Percentiles rank a stretch among this genome's conserved stretches.
These are phyloP conservation scores for Leishmania lainsoni DNA, from an alignment of 208 protist genomes.

Conservation along the genomic window DNA sequence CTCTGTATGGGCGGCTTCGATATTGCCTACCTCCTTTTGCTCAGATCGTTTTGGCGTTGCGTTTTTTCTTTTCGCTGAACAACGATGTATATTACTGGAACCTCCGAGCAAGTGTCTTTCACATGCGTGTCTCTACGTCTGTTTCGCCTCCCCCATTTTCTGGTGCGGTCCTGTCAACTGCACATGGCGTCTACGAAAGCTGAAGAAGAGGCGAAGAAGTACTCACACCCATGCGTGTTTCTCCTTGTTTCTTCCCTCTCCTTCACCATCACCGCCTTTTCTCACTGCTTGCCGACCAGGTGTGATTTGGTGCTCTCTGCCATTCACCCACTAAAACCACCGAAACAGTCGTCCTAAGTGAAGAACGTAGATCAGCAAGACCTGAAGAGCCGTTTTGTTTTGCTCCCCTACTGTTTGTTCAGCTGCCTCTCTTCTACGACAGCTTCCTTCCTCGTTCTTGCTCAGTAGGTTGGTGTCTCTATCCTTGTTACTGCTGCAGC, in stretches of 20 bases:
- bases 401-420: not conserved
- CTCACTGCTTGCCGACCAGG: not conserved
- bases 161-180: not conserved
- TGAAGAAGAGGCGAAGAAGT: not conserved
- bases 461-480: not conserved
- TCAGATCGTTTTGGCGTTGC: too few species aligned
- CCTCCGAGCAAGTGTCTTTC: not conserved
- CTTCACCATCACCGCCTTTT: not conserved
- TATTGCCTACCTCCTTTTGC: not conserved
- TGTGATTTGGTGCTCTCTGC: not conserved
- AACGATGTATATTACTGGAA: constrained; percentile 20
- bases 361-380: not conserved
- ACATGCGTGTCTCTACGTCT: constrained; percentile 6
- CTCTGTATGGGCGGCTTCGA: not conserved
- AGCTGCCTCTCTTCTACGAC: not conserved
- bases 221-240: not conserved
- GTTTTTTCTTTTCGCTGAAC: constrained; percentile 3
- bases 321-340: not conserved
- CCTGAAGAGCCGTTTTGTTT: not conserved
- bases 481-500: not conserved
- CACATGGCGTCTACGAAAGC: not conserved
- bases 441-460: not conserved
- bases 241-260: not conserved
- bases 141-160: constrained; percentile 6
- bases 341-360: not conserved